Conservation (phyloP, 768 basidiomycete species). For the Boletus subparvulus region DNA sequence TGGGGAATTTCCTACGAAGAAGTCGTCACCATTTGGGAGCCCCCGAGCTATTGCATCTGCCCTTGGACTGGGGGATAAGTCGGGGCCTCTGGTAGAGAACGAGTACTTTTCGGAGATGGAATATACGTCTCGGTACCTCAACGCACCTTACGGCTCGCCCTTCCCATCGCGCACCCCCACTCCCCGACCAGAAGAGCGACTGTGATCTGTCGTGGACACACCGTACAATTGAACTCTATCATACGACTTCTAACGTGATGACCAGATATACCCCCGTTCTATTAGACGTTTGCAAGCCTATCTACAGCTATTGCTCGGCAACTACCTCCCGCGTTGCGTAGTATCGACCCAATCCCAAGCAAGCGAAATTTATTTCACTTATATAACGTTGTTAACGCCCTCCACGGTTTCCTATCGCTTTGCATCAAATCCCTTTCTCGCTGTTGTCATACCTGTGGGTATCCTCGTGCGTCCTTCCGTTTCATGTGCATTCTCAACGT, state of each 20-base stretch:
- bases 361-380: constrained; percentile 36
- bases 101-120: constrained; percentile 41
- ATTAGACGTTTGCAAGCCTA: constrained; percentile 34
- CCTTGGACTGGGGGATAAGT: constrained; percentile 40
- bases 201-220: constrained; percentile 21
- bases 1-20: constrained; percentile 52
- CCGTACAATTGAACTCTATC: constrained; percentile 24
- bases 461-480: constrained; percentile 20
- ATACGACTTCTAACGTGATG: constrained; percentile 37
- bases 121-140: constrained; percentile 46
- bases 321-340: constrained; percentile 22
- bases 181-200: constrained; percentile 37
- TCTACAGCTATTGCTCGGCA: constrained; percentile 36
- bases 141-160: constrained; percentile 50
- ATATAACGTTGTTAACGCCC: constrained; percentile 34
- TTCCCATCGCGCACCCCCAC: constrained; percentile 50
- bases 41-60: constrained; percentile 51
- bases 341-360: constrained; percentile 23
- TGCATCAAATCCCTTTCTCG: constrained; percentile 21
- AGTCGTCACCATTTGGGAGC: constrained; percentile 49
- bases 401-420: constrained; percentile 27
- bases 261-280: constrained; percentile 34
- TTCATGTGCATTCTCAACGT: constrained; percentile 19
- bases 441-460: constrained; percentile 13
- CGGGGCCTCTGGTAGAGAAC: constrained; percentile 25